Conservation (phyloP, 495 filamentous ascomycete genomes). For the Hypoxylon crocopeplum region DNA sequence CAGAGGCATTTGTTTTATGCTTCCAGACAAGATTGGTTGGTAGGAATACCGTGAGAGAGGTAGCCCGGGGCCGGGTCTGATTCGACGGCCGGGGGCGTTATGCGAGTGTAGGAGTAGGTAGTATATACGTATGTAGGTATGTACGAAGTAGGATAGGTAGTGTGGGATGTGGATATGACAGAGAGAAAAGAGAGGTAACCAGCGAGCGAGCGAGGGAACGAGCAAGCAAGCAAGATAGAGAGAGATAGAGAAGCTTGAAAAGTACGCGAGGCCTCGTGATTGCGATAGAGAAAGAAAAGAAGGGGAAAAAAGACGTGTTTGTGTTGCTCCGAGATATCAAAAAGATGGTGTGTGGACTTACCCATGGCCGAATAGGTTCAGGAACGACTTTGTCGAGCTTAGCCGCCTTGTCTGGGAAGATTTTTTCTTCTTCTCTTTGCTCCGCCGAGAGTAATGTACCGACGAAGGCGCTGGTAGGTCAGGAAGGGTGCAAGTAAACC, state of each 20-base stretch:
- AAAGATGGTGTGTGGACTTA: slow-evolving; percentile 49
- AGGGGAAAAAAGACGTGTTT: too few relatives aligned
- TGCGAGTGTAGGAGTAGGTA: slow-evolving; percentile 31
- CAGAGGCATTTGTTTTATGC: slow-evolving; percentile 46
- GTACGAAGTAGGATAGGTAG: slow-evolving; percentile 45
- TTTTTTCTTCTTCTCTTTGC: slow-evolving; percentile 39
- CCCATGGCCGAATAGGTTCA: slow-evolving; percentile 49
- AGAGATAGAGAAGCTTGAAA: slow-evolving; percentile 25
- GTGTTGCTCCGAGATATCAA: slow-evolving; percentile 32
- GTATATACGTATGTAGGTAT: slow-evolving; percentile 37
- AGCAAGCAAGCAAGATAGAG: slow-evolving; percentile 27
- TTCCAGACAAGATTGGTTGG: slow-evolving; percentile 28
- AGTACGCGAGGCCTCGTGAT: slow-evolving; percentile 11
- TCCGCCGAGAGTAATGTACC: slow-evolving; percentile 32
- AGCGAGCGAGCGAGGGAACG: slow-evolving; percentile 27
- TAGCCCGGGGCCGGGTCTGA: slow-evolving; percentile 19
- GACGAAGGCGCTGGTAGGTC: slow-evolving; percentile 26
- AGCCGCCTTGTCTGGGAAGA: slow-evolving; percentile 48
- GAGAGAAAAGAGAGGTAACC: background rate
- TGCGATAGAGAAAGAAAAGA: slow-evolving; percentile 14
- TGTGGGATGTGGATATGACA: slow-evolving; percentile 43
- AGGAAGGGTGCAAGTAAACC: slow-evolving; percentile 26
- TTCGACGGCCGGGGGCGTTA: slow-evolving; percentile 27
- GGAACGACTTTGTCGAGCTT: slow-evolving; percentile 46
- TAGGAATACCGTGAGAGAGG: slow-evolving; percentile 21